These are phyloP conservation scores for Cerioporus squamosus DNA, from an alignment of 1,284 basidiomycete genomes.

Conservation along the genomic window DNA sequence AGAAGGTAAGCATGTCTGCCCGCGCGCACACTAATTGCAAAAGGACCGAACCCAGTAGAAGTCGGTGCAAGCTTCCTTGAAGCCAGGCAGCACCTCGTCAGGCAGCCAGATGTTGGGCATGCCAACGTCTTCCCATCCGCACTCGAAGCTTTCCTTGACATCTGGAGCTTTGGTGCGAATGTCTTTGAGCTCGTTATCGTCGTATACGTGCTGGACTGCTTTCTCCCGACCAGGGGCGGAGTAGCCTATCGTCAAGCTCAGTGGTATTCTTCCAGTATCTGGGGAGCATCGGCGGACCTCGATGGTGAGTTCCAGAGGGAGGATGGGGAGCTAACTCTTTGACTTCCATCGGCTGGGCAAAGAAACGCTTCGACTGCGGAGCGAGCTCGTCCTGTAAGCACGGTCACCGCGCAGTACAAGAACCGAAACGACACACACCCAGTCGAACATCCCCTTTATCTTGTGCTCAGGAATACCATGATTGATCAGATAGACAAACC, in stretches of 20 bases:
- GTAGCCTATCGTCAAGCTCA: constrained; percentile 40
- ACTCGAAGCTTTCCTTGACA: constrained; percentile 62
- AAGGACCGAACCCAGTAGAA: constrained; percentile 59
- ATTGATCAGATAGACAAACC: constrained; percentile 48
- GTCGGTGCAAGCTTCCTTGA: constrained; percentile 52
- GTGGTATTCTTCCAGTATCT: too few relatives aligned
- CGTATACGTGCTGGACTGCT: constrained; percentile 47
- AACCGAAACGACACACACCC: constrained; percentile 38
- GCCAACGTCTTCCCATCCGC: constrained; percentile 49
- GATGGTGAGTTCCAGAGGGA: constrained; percentile 52
- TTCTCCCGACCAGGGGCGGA: constrained; percentile 53
- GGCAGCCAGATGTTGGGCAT: constrained; percentile 66
- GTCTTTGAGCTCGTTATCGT: constrained; percentile 40
- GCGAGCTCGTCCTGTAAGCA: not conserved
- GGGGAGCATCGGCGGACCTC: constrained; percentile 42
- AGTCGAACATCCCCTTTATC: constrained; percentile 56
- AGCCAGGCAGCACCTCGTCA: constrained; percentile 56
- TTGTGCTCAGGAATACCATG: constrained; percentile 45
- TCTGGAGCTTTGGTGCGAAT: constrained; percentile 46
- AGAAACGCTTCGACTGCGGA: constrained; percentile 53
- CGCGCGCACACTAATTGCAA: too few relatives aligned
- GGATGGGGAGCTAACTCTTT: constrained; percentile 65
- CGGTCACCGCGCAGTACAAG: not conserved
- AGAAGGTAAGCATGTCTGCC: too few relatives aligned
- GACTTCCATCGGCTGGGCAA: constrained; percentile 50